A percentile compares a stretch with the other conserved stretches of the same genome.
These are phyloP conservation scores for Xerocomellus dryophilus DNA, from an alignment of 768 basidiomycete genomes.

Conservation along the genomic window DNA sequence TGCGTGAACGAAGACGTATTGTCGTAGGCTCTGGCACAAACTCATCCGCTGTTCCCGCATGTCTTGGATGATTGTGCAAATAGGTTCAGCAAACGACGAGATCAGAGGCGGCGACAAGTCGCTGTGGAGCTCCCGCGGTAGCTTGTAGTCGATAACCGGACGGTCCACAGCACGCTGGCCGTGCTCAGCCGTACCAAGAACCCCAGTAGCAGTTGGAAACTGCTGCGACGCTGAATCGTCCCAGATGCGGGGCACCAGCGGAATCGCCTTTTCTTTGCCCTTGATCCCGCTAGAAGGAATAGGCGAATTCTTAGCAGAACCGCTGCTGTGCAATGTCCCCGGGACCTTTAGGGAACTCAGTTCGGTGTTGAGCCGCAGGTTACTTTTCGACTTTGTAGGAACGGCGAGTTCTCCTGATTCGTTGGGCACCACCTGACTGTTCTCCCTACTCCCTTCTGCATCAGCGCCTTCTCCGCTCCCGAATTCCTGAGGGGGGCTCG, in stretches of 20 bases:
- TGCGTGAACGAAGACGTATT: conserved; percentile 92
- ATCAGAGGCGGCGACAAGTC: conserved; percentile 55
- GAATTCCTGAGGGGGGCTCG: conserved; percentile 13
- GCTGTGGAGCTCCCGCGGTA: conserved; percentile 58
- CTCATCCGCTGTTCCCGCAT: conserved; percentile 98
- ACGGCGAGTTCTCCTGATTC: conserved; percentile 3
- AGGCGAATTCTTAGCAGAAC: neutral
- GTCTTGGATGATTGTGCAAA: conserved; percentile 81
- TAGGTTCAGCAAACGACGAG: conserved; percentile 68
- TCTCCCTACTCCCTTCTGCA: conserved; percentile 10
- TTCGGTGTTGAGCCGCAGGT: conserved; percentile 3
- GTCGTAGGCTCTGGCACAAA: conserved; percentile 88
- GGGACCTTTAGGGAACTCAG: neutral
- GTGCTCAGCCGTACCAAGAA: conserved; percentile 1
- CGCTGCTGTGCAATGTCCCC: neutral
- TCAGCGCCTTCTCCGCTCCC: conserved; percentile 14
- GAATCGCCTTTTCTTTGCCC: neutral
- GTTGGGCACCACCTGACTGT: conserved; percentile 1
- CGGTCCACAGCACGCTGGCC: conserved; percentile 12
- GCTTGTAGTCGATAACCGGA: conserved; percentile 50
- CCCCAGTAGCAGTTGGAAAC: neutral
- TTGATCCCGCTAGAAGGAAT: neutral
- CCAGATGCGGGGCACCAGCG: neutral
- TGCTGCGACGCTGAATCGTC: neutral
- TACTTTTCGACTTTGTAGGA: neutral